Conservation (phyloP, 371 early-diverging fungal genomes). For the Umbelopsis sp. region DNA sequence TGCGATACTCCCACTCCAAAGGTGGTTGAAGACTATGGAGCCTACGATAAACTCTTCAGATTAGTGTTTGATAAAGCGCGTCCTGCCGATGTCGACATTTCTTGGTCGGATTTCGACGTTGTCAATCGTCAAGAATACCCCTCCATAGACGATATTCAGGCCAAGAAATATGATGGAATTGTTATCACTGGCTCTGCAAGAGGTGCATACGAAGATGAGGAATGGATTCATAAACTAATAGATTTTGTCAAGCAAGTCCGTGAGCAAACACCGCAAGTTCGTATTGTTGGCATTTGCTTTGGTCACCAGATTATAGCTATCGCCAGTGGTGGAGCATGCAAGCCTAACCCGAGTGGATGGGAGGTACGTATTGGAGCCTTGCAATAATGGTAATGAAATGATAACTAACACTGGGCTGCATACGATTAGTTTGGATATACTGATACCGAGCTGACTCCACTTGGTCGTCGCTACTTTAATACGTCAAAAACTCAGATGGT, state of each 20-base stretch:
- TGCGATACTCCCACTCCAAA: conserved; percentile 61
- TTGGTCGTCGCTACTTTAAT: conserved; percentile 43
- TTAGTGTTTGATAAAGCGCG: conserved; percentile 39
- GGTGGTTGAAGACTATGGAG: conserved; percentile 54
- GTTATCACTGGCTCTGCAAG: conserved; percentile 41
- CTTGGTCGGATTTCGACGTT: conserved; percentile 48
- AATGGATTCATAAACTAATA: conserved; percentile 66
- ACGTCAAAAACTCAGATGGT: conserved; percentile 25
- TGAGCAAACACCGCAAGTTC: conserved; percentile 25
- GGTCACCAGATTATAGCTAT: conserved; percentile 79
- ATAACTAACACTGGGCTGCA: neutral
- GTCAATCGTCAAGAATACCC: conserved; percentile 48
- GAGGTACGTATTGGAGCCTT: conserved; percentile 49
- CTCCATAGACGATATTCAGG: conserved; percentile 30
- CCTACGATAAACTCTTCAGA: conserved; percentile 49
- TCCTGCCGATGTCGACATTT: conserved; percentile 26
- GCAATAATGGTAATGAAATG: neutral
- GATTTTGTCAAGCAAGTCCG: conserved; percentile 49
- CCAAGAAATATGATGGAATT: conserved; percentile 33
- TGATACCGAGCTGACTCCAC: conserved; percentile 37
- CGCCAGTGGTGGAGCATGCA: conserved; percentile 62
- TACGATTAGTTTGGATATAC: conserved; percentile 48
- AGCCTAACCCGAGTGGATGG: conserved; percentile 68
- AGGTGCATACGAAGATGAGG: conserved; percentile 49
- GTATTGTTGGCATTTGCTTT: conserved; percentile 70